These are phyloP conservation scores for Phytophthora foliorum DNA, from an alignment of 352 stramenopile genomes.

Conservation along the genomic window DNA sequence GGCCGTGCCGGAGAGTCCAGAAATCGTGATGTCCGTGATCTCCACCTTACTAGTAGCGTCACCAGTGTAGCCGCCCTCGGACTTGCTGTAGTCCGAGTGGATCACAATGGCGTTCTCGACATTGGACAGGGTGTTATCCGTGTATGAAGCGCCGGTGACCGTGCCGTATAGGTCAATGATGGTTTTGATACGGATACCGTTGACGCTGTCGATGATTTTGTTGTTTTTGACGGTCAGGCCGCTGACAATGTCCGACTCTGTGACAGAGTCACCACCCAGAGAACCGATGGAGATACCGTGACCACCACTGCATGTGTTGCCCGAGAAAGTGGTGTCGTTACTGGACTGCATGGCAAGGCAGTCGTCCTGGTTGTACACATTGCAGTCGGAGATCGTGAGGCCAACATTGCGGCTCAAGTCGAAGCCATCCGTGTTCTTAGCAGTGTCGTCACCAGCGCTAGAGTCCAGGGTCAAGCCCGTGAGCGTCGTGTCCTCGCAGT, in stretches of 20 bases:
- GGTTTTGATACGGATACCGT: constrained; percentile 37
- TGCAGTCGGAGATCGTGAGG: constrained; percentile 28
- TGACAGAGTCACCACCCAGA: constrained; percentile 20
- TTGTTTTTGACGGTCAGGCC: constrained; percentile 30
- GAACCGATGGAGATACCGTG: constrained; percentile 32
- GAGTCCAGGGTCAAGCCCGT: constrained; percentile 24
- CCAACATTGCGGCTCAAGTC: constrained; percentile 28
- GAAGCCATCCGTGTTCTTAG: constrained; percentile 29
- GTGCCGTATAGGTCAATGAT: constrained; percentile 27
- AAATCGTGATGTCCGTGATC: constrained; percentile 31
- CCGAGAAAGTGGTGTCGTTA: constrained; percentile 27
- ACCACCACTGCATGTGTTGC: constrained; percentile 28
- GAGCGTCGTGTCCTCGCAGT: constrained; percentile 24
- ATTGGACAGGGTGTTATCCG: constrained; percentile 23
- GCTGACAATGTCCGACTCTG: constrained; percentile 21
- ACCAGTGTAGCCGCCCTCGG: constrained; percentile 32
- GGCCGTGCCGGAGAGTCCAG: constrained; percentile 1
- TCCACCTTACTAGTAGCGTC: constrained; percentile 21
- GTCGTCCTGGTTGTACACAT: constrained; percentile 34
- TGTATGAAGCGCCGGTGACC: constrained; percentile 24
- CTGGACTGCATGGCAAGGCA: constrained; percentile 31
- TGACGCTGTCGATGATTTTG: constrained; percentile 34
- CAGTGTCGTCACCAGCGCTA: constrained; percentile 17
- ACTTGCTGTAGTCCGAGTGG: constrained; percentile 43
- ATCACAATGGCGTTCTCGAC: constrained; percentile 42